Conservation (phyloP, 306 rosid species). For the Gastrolobium bilobum region DNA sequence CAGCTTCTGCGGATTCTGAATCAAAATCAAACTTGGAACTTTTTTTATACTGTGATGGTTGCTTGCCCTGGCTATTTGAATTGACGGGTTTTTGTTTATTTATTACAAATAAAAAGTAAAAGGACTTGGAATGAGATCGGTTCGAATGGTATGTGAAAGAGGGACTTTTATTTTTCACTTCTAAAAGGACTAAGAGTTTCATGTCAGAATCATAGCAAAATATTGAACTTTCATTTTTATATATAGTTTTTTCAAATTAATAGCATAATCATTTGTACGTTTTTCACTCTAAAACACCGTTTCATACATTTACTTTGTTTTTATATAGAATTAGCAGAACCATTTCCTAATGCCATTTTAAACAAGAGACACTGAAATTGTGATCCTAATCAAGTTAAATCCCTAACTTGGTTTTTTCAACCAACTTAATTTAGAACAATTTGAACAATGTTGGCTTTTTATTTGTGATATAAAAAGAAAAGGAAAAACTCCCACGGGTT, state of each 20-base stretch:
- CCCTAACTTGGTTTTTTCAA: not conserved
- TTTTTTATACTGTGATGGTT: too few species aligned
- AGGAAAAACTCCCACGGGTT: not conserved
- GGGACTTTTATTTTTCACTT: too few species aligned
- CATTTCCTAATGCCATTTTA: not conserved
- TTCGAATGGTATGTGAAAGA: too few species aligned
- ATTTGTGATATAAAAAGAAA: not conserved
- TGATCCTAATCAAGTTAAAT: not conserved
- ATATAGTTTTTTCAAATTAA: not conserved
- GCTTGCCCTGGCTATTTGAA: too few species aligned
- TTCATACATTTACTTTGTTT: not conserved
- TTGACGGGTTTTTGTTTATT: too few species aligned
- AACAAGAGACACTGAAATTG: not conserved
- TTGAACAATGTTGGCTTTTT: not conserved
- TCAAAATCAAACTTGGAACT: too few species aligned
- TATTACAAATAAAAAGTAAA: too few species aligned
- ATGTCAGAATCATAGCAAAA: not conserved
- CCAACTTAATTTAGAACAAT: not conserved
- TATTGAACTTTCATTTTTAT: not conserved
- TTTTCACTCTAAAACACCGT: not conserved
- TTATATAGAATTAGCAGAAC: not conserved
- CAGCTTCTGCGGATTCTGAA: too few species aligned
- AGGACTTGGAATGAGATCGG: too few species aligned
- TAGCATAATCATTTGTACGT: not conserved
- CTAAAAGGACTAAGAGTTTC: not conserved